These are phyloP conservation scores for Pachysandra terminalis DNA, from an alignment of 164 flowering plant genomes.

Conservation along the genomic window DNA sequence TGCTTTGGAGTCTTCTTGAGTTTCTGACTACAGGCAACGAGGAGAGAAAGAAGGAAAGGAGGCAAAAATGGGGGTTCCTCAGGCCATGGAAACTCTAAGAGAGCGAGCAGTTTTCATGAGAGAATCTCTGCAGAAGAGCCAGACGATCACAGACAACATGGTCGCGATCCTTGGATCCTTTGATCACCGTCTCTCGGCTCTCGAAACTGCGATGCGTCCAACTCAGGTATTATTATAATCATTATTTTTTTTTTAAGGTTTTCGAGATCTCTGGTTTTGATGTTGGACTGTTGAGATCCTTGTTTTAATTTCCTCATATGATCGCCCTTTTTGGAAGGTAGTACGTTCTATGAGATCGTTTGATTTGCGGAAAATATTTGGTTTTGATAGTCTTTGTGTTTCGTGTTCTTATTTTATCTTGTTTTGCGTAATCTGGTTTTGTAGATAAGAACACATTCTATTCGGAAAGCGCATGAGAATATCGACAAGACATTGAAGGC, in stretches of 20 bases:
- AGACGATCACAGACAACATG: slow-evolving; percentile 76
- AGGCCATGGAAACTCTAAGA: slow-evolving; percentile 53
- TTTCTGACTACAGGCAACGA: too few relatives aligned
- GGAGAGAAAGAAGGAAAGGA: slow-evolving; percentile 1
- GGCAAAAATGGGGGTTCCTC: slow-evolving; percentile 44
- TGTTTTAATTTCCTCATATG: background rate
- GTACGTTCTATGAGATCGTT: slow-evolving; percentile 3
- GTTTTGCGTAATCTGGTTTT: background rate
- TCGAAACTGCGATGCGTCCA: slow-evolving; percentile 97
- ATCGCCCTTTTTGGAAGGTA: background rate
- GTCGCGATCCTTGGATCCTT: slow-evolving; percentile 88
- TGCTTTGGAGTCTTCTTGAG: too few relatives aligned
- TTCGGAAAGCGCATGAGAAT: slow-evolving; percentile 89
- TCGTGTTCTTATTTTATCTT: background rate
- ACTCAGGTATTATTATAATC: slow-evolving; percentile 60
- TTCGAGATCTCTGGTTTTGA: background rate
- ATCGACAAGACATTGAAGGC: slow-evolving; percentile 91
- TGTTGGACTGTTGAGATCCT: background rate
- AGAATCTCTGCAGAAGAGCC: slow-evolving; percentile 85
- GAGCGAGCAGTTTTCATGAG: slow-evolving; percentile 58
- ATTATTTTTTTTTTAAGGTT: too few relatives aligned
- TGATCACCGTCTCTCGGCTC: slow-evolving; percentile 95
- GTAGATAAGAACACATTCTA: slow-evolving; percentile 84
- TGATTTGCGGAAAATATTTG: background rate
- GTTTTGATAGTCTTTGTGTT: background rate